phyloP scores from a whole-genome alignment of 2,329 filamentous ascomycete species.

The Trichoderma semiorbis region DNA sequence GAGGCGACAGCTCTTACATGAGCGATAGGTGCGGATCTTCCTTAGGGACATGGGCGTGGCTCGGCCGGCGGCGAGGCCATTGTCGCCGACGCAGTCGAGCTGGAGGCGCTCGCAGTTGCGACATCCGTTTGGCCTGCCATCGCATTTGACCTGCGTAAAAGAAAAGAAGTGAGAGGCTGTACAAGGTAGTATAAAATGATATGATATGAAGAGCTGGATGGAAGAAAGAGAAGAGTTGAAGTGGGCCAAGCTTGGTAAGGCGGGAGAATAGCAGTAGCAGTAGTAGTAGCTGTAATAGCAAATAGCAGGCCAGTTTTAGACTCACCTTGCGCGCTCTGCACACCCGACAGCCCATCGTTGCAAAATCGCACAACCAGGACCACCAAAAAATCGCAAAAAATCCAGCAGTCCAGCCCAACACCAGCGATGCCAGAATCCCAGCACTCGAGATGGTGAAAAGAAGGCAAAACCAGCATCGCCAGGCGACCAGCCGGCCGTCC shows the following conservation, averaged over 20 bases:
- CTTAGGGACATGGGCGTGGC: slow-evolving; percentile 31
- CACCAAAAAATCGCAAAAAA: not conserved
- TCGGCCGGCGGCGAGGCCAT: slow-evolving; percentile 28
- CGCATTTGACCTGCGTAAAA: slow-evolving; percentile 38
- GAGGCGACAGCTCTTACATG: slow-evolving; percentile 38
- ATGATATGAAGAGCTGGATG: not conserved
- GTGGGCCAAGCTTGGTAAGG: not conserved
- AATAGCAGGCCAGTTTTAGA: not conserved
- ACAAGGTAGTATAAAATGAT: not conserved
- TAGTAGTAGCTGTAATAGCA: not conserved
- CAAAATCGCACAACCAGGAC: not conserved
- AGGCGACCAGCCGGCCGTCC: slow-evolving; percentile 10
- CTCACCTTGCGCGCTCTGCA: slow-evolving; percentile 40
- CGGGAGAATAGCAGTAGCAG: not conserved
- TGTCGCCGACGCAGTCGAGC: slow-evolving; percentile 39
- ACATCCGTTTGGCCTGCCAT: slow-evolving; percentile 40
- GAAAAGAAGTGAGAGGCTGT: slow-evolving; percentile 4
- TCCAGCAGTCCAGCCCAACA: not conserved
- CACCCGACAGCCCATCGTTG: slow-evolving; percentile 39
- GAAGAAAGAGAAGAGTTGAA: not conserved
- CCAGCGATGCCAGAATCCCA: not conserved
- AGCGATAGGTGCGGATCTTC: slow-evolving; percentile 41
- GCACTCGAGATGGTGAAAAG: not conserved
- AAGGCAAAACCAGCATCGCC: not conserved
- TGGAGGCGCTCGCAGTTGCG: slow-evolving; percentile 43